Base-by-base conservation (phyloP, 768 basidiomycete genomes). In the Gloeostereum incarnatum region DNA sequence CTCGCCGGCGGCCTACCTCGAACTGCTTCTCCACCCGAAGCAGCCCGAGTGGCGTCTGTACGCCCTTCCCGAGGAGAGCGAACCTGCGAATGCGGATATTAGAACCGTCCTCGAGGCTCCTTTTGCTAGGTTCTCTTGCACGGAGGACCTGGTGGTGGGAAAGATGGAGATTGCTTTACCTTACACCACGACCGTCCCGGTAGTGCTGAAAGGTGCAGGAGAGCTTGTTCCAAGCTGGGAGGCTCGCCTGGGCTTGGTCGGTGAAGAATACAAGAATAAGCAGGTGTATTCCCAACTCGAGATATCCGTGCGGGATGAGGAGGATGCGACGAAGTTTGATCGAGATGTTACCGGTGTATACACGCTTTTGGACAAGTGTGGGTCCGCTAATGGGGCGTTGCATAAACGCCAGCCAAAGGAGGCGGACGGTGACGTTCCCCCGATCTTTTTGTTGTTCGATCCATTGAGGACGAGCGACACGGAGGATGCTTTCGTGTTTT, bases 41-140 rank as follows among this genome's bases (percentile, higher is more conserved):
- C 78, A 78, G 42, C 77, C 85, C 1, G 86, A 93, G 56, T 96
- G 92, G 93, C 74, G 85, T 9, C 59, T 97, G 9, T 93, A 78
- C 42, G 88, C 75, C 17, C 68, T 74, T 39, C 77, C 92, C 2
- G 63, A 78, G 25, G 67, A 69, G 0, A 60, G 53, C 22, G 82
- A 81, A 45, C 78, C 88, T 4, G 85, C 80, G 6, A 90, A 87
- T 45, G 77, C 85, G 37, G 75, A 82, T 31, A 78, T 92, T 31
- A 83, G 93, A 31, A 69, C 73, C 36, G 52, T 85, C 19, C 65
- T 96, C 2, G 71, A 74, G 31, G 66, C 71, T 21, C 90, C 93
- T 4, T 69, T 90, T n/a, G 91, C 81, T 1, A 72, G 91, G 22
- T 68, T 86, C 39, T 58, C 67, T 17, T 81, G 84, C 48, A 50